Conservation (phyloP, 2,329 filamentous ascomycete species). For the Calonectria fujianensis region DNA sequence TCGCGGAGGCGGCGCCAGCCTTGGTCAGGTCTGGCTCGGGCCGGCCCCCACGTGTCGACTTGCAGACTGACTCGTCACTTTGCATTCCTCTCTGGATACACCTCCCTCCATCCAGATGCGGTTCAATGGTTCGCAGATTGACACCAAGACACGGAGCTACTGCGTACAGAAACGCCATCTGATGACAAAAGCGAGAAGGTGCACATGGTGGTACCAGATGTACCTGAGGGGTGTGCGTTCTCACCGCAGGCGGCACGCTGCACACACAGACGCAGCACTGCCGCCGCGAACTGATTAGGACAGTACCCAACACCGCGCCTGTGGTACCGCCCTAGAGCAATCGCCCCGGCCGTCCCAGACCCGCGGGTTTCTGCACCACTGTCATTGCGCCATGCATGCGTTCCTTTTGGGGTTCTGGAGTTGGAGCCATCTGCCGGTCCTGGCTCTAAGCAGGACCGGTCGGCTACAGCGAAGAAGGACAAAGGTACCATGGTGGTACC, state of each 20-base stretch:
- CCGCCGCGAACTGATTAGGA: constrained; percentile 24
- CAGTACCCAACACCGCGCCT: constrained; percentile 28
- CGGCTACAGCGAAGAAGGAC: not conserved
- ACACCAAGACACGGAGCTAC: constrained; percentile 25
- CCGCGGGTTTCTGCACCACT: constrained; percentile 31
- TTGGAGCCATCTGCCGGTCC: constrained; percentile 24
- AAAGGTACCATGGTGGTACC: constrained; percentile 15
- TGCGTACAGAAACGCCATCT: constrained; percentile 20
- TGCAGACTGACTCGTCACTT: constrained; percentile 54
- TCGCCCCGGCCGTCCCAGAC: constrained; percentile 16
- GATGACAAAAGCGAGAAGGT: constrained; percentile 6
- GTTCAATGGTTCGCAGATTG: constrained; percentile 38
- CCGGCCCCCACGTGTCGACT: constrained; percentile 55
- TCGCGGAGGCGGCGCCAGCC: constrained; percentile 33
- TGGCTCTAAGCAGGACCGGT: not conserved
- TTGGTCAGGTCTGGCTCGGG: constrained; percentile 52
- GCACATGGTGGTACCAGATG: constrained; percentile 16
- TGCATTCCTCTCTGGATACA: constrained; percentile 37
- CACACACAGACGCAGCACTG: constrained; percentile 24
- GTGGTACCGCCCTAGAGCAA: constrained; percentile 33
- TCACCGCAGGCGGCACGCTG: not conserved
- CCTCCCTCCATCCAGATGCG: constrained; percentile 40
- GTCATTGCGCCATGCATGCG: constrained; percentile 25
- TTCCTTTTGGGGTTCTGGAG: constrained; percentile 16
- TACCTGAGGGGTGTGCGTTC: constrained; percentile 25